A percentile compares a stretch with the other conserved stretches of the same genome.
phyloP scores from a whole-genome alignment of 2,329 filamentous ascomycete species.

The Exophiala sp. region DNA sequence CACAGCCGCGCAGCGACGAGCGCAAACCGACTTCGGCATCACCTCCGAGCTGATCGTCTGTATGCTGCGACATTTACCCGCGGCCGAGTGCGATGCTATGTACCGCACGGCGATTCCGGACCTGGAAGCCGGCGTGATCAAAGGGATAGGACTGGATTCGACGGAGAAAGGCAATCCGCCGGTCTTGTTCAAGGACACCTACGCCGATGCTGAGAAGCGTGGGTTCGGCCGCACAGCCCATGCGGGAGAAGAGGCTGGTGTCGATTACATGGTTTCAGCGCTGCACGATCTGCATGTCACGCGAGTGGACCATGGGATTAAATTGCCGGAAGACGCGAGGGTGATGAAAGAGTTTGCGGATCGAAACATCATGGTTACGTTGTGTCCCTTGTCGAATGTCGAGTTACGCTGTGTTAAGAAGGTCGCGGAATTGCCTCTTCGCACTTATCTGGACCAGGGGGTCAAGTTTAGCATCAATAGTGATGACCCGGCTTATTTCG shows the following conservation, averaged over 20 bases:
- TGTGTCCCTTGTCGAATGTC: constrained; percentile 71
- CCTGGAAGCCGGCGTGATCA: constrained; percentile 48
- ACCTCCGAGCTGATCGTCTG: constrained; percentile 64
- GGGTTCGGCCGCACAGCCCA: constrained; percentile 64
- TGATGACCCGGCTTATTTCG: constrained; percentile 71
- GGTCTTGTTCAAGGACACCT: constrained; percentile 57
- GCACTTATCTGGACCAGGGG: constrained; percentile 56
- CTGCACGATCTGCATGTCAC: constrained; percentile 56
- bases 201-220: constrained; percentile 46
- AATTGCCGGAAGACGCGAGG: constrained; percentile 54
- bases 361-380: constrained; percentile 57
- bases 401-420: constrained; percentile 51
- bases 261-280: constrained; percentile 59
- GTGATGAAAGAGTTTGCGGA: constrained; percentile 55
- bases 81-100: constrained; percentile 17
- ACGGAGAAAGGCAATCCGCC: constrained; percentile 53
- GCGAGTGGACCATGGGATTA: constrained; percentile 71
- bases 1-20: constrained; percentile 53
- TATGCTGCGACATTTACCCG: constrained; percentile 51
- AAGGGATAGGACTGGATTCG: constrained; percentile 63
- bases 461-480: constrained; percentile 68
- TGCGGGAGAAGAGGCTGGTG: constrained; percentile 68
- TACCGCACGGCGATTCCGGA: constrained; percentile 30
- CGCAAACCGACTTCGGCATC: constrained; percentile 56
- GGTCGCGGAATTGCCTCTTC: constrained; percentile 55